Base-by-base conservation (phyloP, 106 monocot genomes). In the Cymbidium sinense region DNA sequence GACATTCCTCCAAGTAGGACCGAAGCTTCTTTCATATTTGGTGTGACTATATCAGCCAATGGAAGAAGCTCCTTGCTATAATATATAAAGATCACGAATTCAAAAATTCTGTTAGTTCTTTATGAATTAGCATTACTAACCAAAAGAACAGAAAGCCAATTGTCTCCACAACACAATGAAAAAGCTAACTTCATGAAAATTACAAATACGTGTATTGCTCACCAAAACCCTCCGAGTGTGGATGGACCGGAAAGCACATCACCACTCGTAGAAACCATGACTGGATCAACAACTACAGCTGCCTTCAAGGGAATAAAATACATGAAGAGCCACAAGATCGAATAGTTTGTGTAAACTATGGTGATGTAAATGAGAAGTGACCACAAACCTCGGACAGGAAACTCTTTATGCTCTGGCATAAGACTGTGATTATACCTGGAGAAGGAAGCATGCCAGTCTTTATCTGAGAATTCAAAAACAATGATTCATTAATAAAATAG, bases 251-350 rank as follows among this genome's bases (percentile, higher is more conserved):
- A 74, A 89, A 95, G 95, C 50, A 87, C 43, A 73, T 99, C 95
- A 15, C 99, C 99, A 51, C 95, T 95, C 13, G 99, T 99, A 65
- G 99, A 95, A 64, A 95, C 92, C 99, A 99, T 89, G 61, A 99
- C 99, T 50, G 99, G 99, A 88, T 99, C 99, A 70, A 99, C 99
- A 55, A 99, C 92, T 82, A 99, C 76, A 87, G 92, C 99, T 99
- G 94, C 85, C 84, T 90, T 90, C 47, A 61, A 52, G 84, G 36
- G 52, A 34, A 84, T 34, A 85, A 28, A 62, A 27, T 50, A 41
- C 23, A 4, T 50, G 8, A 64, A 50, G 5, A n/a, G 51, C 31
- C 27, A 79, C 28, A 74, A 69, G 34, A 35, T 31, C 2, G 35
- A 62, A 43, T 39, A 31, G 58, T 50, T 7, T 7, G 7, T 43